Percentiles rank a stretch among this genome's conserved stretches.
phyloP scores from a whole-genome alignment of 2,329 filamentous ascomycete genomes.

The Malbranchea zuffiana region DNA sequence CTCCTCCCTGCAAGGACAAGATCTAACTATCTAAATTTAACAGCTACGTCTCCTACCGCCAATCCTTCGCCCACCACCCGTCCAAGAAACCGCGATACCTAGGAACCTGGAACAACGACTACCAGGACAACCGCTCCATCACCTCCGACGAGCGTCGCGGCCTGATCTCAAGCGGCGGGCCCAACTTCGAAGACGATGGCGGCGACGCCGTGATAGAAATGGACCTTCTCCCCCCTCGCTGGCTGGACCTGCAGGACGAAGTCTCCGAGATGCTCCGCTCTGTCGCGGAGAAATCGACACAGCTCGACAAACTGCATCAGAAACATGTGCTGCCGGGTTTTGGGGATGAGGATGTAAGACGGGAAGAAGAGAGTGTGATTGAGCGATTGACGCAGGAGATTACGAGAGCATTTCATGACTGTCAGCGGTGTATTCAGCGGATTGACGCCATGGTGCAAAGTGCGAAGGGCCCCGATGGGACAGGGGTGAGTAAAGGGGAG shows the following conservation, averaged over 20 bases:
- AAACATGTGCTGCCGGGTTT: constrained; percentile 96
- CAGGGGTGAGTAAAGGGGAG: constrained; percentile 64
- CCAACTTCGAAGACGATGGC: constrained; percentile 58
- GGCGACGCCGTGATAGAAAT: constrained; percentile 96
- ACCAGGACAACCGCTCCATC: constrained; percentile 50
- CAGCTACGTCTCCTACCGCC: constrained; percentile 97
- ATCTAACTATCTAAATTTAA: constrained; percentile 14
- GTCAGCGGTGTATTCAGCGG: constrained; percentile 76
- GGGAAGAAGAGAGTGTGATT: constrained; percentile 77
- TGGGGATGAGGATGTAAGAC: constrained; percentile 85
- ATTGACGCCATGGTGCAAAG: constrained; percentile 82
- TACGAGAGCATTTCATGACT: constrained; percentile 78
- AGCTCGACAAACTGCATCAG: constrained; percentile 84
- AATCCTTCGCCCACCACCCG: constrained; percentile 94
- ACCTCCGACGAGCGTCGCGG: constrained; percentile 59
- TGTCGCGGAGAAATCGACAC: constrained; percentile 71
- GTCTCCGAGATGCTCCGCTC: constrained; percentile 71
- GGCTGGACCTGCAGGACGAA: constrained; percentile 91
- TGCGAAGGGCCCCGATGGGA: constrained; percentile 52
- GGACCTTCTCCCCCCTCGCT: constrained; percentile 88
- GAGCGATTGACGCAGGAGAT: constrained; percentile 83
- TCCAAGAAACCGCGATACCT: constrained; percentile 68
- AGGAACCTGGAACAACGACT: constrained; percentile 45
- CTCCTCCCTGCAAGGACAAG: not conserved
- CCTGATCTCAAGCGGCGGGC: constrained; percentile 68